Conservation (phyloP, 805 yeast genomes). For the Lipomyces japonicus region DNA sequence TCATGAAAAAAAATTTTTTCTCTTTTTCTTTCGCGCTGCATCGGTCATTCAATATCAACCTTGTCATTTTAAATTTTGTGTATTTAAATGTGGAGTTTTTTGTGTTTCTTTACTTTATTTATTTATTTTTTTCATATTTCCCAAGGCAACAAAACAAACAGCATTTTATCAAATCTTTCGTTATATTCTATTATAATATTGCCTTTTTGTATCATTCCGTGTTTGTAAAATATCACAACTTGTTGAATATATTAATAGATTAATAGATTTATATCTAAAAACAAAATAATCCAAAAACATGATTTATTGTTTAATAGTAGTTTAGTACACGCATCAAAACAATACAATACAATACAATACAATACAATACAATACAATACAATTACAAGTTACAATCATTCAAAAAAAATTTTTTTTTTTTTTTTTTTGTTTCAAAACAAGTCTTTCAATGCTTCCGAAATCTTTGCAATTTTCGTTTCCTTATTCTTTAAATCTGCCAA, state of each 20-base stretch:
- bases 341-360: too few species aligned
- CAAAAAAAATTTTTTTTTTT: too few species aligned
- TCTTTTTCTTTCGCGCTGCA: neutral
- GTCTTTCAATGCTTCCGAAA: constrained; percentile 5
- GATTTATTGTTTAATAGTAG: too few species aligned
- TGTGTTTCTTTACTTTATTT: neutral
- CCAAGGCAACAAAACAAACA: neutral
- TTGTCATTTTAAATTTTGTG: neutral
- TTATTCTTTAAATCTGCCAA: constrained; percentile 3
- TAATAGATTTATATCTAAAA: too few species aligned
- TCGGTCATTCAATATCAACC: neutral
- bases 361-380: too few species aligned
- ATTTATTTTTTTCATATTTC: neutral
- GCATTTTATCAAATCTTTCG: neutral
- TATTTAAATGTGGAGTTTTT: neutral
- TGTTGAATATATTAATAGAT: too few species aligned
- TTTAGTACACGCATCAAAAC: too few species aligned
- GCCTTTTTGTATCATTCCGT: neutral
- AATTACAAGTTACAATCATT: too few species aligned
- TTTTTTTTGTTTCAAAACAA: constrained; percentile 1
- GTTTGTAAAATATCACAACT: too few species aligned
- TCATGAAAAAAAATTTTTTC: neutral
- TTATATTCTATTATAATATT: neutral
- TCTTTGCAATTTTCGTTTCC: constrained; percentile 2
- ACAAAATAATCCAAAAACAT: too few species aligned